Percentiles rank a stretch among this genome's conserved stretches.
Conservation (phyloP, 306 rosid genomes). For the Lathyrus sativus region DNA sequence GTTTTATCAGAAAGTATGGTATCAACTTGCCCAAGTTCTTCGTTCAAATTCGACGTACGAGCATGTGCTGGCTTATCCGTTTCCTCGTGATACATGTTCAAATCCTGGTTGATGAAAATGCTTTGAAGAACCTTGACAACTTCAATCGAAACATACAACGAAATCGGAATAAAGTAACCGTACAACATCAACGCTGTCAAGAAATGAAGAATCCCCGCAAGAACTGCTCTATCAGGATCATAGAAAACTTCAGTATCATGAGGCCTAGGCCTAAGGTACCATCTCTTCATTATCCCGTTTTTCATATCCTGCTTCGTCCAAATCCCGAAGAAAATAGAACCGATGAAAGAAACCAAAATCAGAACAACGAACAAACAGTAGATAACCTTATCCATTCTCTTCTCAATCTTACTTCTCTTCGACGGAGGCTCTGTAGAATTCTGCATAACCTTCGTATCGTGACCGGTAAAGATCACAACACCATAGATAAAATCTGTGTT, state of each 20-base stretch:
- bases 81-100: slow-evolving; percentile 81
- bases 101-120: slow-evolving; percentile 84
- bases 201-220: slow-evolving; percentile 81
- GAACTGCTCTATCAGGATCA: slow-evolving; percentile 60
- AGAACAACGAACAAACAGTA: slow-evolving; percentile 67
- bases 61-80: slow-evolving; percentile 89
- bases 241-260: slow-evolving; percentile 65
- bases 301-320: slow-evolving; percentile 62
- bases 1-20: slow-evolving; percentile 97
- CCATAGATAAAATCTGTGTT: slow-evolving; percentile 92
- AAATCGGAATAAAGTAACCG: slow-evolving; percentile 89
- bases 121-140: slow-evolving; percentile 95
- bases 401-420: slow-evolving; percentile 94
- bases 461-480: slow-evolving; percentile 89
- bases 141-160: slow-evolving; percentile 93
- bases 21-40: slow-evolving; percentile 98
- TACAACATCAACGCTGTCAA: slow-evolving; percentile 86
- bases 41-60: slow-evolving; percentile 94
- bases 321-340: slow-evolving; percentile 79
- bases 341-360: slow-evolving; percentile 62
- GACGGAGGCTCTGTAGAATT: slow-evolving; percentile 93
- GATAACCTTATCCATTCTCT: slow-evolving; percentile 80
- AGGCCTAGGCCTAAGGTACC: slow-evolving; percentile 95
- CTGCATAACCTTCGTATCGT: slow-evolving; percentile 96
- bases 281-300: slow-evolving; percentile 66